phyloP scores from a whole-genome alignment of 2,329 filamentous ascomycete species.

The Pyricularia sp. region DNA sequence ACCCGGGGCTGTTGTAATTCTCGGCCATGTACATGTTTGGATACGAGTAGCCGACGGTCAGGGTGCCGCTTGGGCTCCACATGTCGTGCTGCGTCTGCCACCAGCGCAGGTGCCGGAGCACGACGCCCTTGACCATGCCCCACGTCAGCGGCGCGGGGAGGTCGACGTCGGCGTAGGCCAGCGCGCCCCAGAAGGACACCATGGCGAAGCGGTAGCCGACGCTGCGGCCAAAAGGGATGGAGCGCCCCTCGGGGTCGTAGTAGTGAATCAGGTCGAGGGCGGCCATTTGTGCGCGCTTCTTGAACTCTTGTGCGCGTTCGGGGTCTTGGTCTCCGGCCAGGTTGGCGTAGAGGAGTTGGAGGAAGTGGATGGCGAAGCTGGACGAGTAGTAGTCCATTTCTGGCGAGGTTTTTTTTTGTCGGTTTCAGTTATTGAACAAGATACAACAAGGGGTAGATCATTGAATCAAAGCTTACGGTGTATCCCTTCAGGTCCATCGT shows the following conservation, averaged over 20 bases:
- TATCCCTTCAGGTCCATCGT: constrained; percentile 66
- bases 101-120: constrained; percentile 63
- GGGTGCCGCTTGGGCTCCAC: constrained; percentile 60
- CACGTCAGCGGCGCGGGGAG: constrained; percentile 59
- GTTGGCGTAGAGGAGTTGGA: constrained; percentile 66
- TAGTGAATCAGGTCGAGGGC: constrained; percentile 64
- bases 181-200: constrained; percentile 70
- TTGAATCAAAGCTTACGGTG: constrained; percentile 35
- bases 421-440: too few relatives aligned
- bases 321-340: constrained; percentile 55
- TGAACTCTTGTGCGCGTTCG: constrained; percentile 54
- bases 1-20: constrained; percentile 51
- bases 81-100: constrained; percentile 67
- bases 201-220: constrained; percentile 76
- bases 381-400: constrained; percentile 80
- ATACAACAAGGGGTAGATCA: too few relatives aligned
- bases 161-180: constrained; percentile 64
- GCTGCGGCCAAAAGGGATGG: constrained; percentile 65
- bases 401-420: constrained; percentile 10
- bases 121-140: constrained; percentile 67
- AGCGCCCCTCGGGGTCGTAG: constrained; percentile 57
- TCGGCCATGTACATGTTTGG: constrained; percentile 73
- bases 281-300: constrained; percentile 49
- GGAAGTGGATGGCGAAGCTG: constrained; percentile 68
- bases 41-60: constrained; percentile 66